Evolutionary conservation across 2,329 filamentous ascomycete genomes (phyloP), one percentile per base, ranked within the genome.

Genomic region (Xylaria sp.): DNA sequence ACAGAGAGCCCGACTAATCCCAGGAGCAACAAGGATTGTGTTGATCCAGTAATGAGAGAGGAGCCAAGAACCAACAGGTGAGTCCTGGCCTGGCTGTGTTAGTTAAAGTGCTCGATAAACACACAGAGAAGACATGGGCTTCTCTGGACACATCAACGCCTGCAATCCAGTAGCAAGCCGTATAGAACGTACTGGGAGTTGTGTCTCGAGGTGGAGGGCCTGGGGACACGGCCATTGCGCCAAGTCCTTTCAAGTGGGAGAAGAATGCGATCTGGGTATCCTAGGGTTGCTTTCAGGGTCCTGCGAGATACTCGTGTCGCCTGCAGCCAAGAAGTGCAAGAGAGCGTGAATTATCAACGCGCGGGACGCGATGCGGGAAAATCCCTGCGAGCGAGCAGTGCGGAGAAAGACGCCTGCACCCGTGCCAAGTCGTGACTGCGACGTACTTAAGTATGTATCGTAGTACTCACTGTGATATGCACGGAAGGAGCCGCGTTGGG

Each of bases 1-100:
- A 64, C 62, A 29, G 27, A 40, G 29, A 31, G 29, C 15, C 17
- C 48, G 25, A 27, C 17, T 33, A 40, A 57, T 64, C 59, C 46
- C 37, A 35, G 49, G 9, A 54, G 31, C 9, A 40, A 27, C 61
- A 44, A 51, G 41, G 56, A 54, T 57, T 27, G 10, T 11, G 21
- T 35, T 29, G 17, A 44, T 54, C n/a, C 15, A 49, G 11, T 19
- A 11, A 58, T 33, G 29, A 21, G 27, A 54, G 27, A 41, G 15
- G 17, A 47, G 10, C 40, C 21, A 29, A 38, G n/a, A 44, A 48
- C 43, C 23, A 38, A 25, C 21, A 33, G 35, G 38, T 25, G 46
- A 47, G 47, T 55, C 33, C 13, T 41, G 38, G 21, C 17, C 40
- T 51, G 54, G 48, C 56, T 53, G 44, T 53, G 51, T 62, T 48